Evolutionary conservation across 306 rosid genomes (phyloP).

Genomic region (Cucurbita ficifolia): DNA sequence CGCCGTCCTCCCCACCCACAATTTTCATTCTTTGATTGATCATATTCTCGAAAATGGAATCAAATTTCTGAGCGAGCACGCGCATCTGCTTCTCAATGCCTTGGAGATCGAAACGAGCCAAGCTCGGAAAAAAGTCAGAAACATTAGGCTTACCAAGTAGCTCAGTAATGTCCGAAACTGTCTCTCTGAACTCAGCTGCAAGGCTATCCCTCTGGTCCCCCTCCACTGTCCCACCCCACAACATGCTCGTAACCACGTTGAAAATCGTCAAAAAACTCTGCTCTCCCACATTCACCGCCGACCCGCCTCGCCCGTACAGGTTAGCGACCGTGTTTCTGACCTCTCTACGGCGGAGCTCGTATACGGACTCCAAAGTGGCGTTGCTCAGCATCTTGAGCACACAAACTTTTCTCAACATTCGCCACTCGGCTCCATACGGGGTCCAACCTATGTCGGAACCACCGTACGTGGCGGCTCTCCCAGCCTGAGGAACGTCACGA

Average conservation of each 20-base stretch:
- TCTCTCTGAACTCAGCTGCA: slow-evolving; percentile 51
- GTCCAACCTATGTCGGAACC: slow-evolving; percentile 51
- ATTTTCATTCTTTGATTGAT: slow-evolving; percentile 19
- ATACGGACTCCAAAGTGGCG: slow-evolving; percentile 36
- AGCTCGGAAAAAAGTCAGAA: slow-evolving; percentile 51
- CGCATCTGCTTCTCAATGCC: slow-evolving; percentile 42
- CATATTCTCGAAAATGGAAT: slow-evolving; percentile 42
- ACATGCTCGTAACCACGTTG: slow-evolving; percentile 49
- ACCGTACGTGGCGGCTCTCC: slow-evolving; percentile 17
- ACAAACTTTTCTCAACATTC: slow-evolving; percentile 62
- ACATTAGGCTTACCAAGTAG: slow-evolving; percentile 42
- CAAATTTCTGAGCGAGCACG: slow-evolving; percentile 15
- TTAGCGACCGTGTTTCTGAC: slow-evolving; percentile 25
- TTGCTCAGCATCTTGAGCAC: slow-evolving; percentile 55
- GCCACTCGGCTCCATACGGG: slow-evolving; percentile 66
- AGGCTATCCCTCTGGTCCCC: slow-evolving; percentile 30
- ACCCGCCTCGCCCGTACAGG: slow-evolving; percentile 20
- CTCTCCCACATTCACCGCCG: slow-evolving; percentile 38
- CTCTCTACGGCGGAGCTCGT: slow-evolving; percentile 40
- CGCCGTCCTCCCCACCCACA: background rate
- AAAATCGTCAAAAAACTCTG: slow-evolving; percentile 40
- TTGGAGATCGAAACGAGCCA: slow-evolving; percentile 74
- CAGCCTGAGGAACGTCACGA: slow-evolving; percentile 55
- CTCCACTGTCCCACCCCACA: slow-evolving; percentile 62
- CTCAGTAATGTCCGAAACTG: slow-evolving; percentile 24